phyloP scores from a whole-genome alignment of 169 alveolate species.

The Eimeria brunetti region DNA sequence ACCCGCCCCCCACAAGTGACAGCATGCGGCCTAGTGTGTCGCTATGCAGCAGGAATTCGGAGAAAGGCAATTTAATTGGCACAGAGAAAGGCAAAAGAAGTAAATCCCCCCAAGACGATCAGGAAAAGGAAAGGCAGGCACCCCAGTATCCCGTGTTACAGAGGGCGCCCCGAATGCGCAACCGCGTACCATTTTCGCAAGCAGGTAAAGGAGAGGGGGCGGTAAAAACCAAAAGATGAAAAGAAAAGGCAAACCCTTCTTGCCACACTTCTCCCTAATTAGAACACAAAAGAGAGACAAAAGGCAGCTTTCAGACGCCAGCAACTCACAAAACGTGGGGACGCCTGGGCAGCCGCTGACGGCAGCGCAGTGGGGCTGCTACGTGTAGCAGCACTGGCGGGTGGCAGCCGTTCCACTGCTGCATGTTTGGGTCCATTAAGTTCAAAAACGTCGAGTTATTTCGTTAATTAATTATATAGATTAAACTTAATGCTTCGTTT shows the following conservation, averaged over 20 bases:
- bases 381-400: constrained; percentile 30
- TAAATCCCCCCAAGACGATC: neutral
- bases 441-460: no score
- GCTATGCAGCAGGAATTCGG: neutral
- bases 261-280: constrained; percentile 37
- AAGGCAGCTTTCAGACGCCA: neutral
- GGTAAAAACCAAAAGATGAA: constrained; percentile 47
- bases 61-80: neutral
- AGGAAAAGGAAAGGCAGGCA: neutral
- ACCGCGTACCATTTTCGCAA: constrained; percentile 70
- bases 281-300: constrained; percentile 23
- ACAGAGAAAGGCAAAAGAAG: no score
- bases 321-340: constrained; percentile 65
- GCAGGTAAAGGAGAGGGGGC: constrained; percentile 54
- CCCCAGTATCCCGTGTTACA: neutral
- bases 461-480: neutral
- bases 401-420: constrained; percentile 1
- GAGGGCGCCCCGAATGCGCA: constrained; percentile 3
- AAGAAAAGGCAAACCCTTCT: constrained; percentile 16
- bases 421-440: neutral
- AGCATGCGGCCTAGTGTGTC: neutral
- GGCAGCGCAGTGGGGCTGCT: constrained; percentile 69
- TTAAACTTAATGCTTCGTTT: neutral
- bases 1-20: constrained; percentile 15
- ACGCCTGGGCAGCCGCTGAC: constrained; percentile 66